Evolutionary conservation across 495 filamentous ascomycete genomes (phyloP).

Genomic region (Penicillium silybi): DNA sequence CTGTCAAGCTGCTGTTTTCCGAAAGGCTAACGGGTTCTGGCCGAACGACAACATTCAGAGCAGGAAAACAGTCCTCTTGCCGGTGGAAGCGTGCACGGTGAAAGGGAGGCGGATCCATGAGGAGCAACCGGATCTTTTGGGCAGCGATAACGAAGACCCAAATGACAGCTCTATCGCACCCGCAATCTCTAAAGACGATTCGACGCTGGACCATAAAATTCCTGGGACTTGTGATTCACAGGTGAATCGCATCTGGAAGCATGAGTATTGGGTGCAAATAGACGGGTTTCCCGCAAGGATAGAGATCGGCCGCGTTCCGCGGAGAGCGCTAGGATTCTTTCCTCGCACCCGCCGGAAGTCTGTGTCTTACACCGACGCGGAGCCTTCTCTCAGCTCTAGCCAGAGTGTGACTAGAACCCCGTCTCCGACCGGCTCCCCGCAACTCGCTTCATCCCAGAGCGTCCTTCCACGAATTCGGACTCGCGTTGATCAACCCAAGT

Average conservation of each 20-base stretch:
- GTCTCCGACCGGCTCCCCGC: constrained; percentile 29
- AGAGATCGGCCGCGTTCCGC: constrained; percentile 81
- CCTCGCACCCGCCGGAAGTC: constrained; percentile 86
- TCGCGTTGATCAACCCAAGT: constrained; percentile 16
- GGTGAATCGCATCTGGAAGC: constrained; percentile 64
- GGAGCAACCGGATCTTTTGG: constrained; percentile 33
- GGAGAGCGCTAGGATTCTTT: constrained; percentile 83
- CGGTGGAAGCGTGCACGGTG: constrained; percentile 83
- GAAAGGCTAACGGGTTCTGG: constrained; percentile 91
- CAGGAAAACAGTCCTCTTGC: constrained; percentile 74
- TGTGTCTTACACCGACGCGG: constrained; percentile 46
- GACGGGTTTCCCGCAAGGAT: constrained; percentile 65
- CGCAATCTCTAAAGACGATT: constrained; percentile 17
- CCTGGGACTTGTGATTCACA: constrained; percentile 32
- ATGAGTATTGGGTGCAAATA: constrained; percentile 81
- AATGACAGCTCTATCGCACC: constrained; percentile 44
- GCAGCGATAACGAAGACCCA: constrained; percentile 31
- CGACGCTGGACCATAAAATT: constrained; percentile 12
- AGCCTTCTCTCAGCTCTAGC: constrained; percentile 31
- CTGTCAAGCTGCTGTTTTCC: constrained; percentile 71
- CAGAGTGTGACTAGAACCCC: constrained; percentile 33
- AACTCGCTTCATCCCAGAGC: constrained; percentile 23
- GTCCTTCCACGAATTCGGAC: constrained; percentile 16
- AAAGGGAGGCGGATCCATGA: constrained; percentile 58
- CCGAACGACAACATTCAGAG: constrained; percentile 84